These are phyloP conservation scores for Lunularia cruciata DNA, from an alignment of 225 moss, liverwort and hornwort genomes.

Conservation along the genomic window DNA sequence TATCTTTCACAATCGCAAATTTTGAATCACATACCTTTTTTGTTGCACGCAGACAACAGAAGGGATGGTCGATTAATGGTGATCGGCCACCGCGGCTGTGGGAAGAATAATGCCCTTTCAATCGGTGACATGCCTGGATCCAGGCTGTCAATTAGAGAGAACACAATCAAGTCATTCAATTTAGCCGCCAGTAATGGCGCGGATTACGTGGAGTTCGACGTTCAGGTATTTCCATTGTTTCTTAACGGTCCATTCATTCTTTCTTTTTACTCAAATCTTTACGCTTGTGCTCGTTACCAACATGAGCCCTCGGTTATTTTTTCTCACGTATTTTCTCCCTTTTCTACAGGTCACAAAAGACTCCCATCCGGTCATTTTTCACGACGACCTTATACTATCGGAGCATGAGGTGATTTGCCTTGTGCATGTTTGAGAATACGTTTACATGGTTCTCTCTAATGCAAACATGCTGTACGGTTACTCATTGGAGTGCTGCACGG, in stretches of 20 bases:
- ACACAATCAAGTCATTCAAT: constrained; percentile 85
- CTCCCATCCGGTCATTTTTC: constrained; percentile 70
- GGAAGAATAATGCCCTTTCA: constrained; percentile 58
- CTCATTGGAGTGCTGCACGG: too few relatives aligned
- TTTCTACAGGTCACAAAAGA: constrained; percentile 68
- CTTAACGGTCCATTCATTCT: too few relatives aligned
- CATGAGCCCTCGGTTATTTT: too few relatives aligned
- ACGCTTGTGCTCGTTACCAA: not conserved
- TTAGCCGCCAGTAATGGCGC: constrained; percentile 74
- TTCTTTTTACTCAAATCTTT: too few relatives aligned
- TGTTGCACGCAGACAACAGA: constrained; percentile 17
- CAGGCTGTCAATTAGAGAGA: constrained; percentile 68
- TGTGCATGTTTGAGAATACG: too few relatives aligned
- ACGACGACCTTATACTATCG: constrained; percentile 66
- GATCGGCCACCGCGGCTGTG: constrained; percentile 80
- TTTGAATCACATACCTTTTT: too few relatives aligned
- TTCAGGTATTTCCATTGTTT: constrained; percentile 61
- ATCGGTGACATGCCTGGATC: constrained; percentile 42
- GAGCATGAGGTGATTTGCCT: constrained; percentile 37
- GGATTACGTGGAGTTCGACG: constrained; percentile 84
- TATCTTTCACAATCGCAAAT: too few relatives aligned
- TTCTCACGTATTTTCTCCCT: not conserved
- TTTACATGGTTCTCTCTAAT: too few relatives aligned
- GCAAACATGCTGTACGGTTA: too few relatives aligned
- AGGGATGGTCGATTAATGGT: constrained; percentile 47